A percentile compares a stretch with the other conserved stretches of the same genome.
phyloP scores from a whole-genome alignment of 306 rosid genomes.

The Ochetophila trinervis region DNA sequence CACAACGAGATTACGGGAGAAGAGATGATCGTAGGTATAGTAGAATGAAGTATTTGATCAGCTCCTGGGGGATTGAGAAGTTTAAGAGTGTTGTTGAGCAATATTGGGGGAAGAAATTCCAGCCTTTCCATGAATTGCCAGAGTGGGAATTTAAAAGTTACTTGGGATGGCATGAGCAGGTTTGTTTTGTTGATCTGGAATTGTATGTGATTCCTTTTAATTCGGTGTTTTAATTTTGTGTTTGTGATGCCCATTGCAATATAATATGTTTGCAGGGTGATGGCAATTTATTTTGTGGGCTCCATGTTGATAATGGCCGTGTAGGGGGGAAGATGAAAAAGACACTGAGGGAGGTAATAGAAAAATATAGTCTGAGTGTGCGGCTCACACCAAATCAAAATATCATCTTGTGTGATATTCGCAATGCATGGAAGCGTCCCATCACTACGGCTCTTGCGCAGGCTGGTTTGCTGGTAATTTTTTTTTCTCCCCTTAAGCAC shows the following conservation, averaged over 20 bases:
- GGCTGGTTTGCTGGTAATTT: slow-evolving; percentile 88
- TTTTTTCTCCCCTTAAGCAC: slow-evolving; percentile 20
- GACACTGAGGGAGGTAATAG: slow-evolving; percentile 82
- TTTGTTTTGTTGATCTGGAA: slow-evolving; percentile 33
- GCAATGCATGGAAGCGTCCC: slow-evolving; percentile 84
- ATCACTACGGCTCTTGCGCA: slow-evolving; percentile 83
- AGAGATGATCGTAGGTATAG: slow-evolving; percentile 96
- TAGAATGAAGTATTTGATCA: slow-evolving; percentile 88
- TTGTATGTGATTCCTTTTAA: slow-evolving; percentile 14
- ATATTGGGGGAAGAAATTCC: slow-evolving; percentile 86
- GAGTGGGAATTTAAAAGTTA: slow-evolving; percentile 92
- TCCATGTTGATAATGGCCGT: slow-evolving; percentile 91
- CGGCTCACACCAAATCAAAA: slow-evolving; percentile 94
- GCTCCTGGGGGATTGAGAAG: slow-evolving; percentile 97
- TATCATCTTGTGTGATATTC: slow-evolving; percentile 81
- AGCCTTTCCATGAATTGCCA: slow-evolving; percentile 72
- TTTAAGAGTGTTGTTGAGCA: slow-evolving; percentile 73
- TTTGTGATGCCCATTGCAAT: neutral
- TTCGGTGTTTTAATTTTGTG: neutral
- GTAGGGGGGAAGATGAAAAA: slow-evolving; percentile 80
- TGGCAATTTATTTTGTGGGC: slow-evolving; percentile 81
- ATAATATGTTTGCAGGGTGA: slow-evolving; percentile 59
- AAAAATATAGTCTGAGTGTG: slow-evolving; percentile 71
- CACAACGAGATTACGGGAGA: slow-evolving; percentile 95
- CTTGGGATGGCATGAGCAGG: slow-evolving; percentile 99